Evolutionary conservation across 441 rosid genomes (phyloP).

Genomic region (Gossypium laxum): DNA sequence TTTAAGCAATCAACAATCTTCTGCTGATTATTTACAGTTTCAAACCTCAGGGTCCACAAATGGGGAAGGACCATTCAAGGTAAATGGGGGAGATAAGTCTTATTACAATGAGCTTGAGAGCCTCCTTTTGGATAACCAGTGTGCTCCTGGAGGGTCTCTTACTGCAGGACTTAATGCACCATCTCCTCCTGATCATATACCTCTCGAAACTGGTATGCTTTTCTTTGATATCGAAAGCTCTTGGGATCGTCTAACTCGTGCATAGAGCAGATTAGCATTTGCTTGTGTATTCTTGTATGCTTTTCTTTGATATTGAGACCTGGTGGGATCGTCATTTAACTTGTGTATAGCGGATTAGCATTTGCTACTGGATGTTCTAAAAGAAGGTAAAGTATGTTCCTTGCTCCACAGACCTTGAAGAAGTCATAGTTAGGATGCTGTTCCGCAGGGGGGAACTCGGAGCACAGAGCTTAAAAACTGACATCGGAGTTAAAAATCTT

Average conservation of each 20-base stretch:
- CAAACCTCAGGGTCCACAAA: conserved; percentile 14
- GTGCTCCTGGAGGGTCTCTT: conserved; percentile 19
- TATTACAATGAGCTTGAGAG: conserved; percentile 18
- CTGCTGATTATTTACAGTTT: conserved; percentile 18
- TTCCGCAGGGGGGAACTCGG: neutral
- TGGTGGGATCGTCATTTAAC: conserved; percentile 36
- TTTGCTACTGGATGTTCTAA: neutral
- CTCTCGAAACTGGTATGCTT: conserved; percentile 34
- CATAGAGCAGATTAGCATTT: conserved; percentile 14
- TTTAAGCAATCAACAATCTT: conserved; percentile 20
- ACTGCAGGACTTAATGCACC: conserved; percentile 17
- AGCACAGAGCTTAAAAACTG: neutral
- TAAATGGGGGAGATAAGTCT: conserved; percentile 15
- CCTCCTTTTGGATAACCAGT: conserved; percentile 36
- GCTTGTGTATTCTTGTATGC: conserved; percentile 20
- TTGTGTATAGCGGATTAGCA: conserved; percentile 15
- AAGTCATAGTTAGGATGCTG: neutral
- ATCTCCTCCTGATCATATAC: conserved; percentile 25
- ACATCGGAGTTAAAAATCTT: neutral
- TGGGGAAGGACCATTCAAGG: conserved; percentile 17
- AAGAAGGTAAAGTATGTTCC: neutral
- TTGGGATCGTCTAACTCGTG: conserved; percentile 37
- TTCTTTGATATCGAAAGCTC: conserved; percentile 48
- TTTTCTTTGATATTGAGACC: conserved; percentile 44
- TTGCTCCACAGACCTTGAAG: neutral